phyloP scores from a whole-genome alignment of 805 yeast species.

The Saccharomycopsis sp. region DNA sequence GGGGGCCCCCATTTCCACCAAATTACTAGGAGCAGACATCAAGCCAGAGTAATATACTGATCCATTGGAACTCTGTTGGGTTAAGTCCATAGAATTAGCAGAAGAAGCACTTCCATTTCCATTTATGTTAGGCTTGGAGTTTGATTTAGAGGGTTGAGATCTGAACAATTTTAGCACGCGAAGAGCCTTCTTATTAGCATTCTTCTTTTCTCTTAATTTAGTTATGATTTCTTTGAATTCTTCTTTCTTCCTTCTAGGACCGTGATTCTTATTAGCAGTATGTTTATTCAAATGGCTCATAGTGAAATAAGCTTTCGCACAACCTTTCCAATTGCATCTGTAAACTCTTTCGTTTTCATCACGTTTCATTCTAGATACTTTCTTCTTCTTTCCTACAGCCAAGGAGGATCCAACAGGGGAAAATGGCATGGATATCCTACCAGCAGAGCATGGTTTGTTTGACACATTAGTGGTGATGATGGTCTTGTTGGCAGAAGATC shows the following conservation, averaged over 20 bases:
- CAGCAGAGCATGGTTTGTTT: background rate
- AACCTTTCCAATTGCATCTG: constrained; percentile 40
- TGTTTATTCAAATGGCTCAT: constrained; percentile 55
- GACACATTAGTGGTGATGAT: background rate
- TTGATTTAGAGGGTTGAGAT: background rate
- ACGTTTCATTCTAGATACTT: constrained; percentile 47
- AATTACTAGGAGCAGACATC: too few species aligned
- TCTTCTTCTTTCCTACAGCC: constrained; percentile 26
- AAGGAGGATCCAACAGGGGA: constrained; percentile 21
- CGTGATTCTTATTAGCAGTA: constrained; percentile 46
- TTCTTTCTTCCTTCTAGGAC: constrained; percentile 45
- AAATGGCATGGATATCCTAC: constrained; percentile 25
- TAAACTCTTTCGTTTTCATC: constrained; percentile 52
- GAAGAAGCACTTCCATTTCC: background rate
- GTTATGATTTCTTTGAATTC: constrained; percentile 48
- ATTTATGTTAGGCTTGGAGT: background rate
- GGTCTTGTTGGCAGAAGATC: background rate
- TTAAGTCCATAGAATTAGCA: background rate
- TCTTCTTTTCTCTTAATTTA: constrained; percentile 35
- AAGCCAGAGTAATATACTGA: too few species aligned
- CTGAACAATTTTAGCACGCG: constrained; percentile 22
- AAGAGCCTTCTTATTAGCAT: too few species aligned
- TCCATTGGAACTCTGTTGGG: background rate
- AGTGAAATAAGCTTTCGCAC: constrained; percentile 53
- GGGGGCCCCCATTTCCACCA: background rate